Conservation (phyloP, 2,329 filamentous ascomycete genomes). For the Cladobotryum protrusum region DNA sequence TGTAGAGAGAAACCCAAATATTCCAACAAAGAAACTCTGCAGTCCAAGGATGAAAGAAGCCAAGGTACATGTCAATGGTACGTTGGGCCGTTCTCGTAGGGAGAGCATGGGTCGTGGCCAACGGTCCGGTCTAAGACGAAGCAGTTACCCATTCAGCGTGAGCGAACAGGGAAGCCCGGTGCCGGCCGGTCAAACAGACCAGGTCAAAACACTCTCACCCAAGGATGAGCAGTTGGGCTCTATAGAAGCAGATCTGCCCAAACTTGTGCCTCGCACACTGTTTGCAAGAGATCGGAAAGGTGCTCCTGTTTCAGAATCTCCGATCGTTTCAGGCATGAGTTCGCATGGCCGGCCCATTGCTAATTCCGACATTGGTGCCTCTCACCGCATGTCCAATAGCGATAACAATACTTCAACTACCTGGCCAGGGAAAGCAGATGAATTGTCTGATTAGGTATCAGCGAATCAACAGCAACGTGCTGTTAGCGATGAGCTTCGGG, state of each 20-base stretch:
- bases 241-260: background rate
- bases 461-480: background rate
- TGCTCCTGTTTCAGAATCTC: background rate
- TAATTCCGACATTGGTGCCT: background rate
- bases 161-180: slow-evolving; percentile 23
- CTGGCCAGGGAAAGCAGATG: background rate
- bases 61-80: too few species aligned
- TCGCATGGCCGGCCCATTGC: background rate
- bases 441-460: background rate
- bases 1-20: background rate
- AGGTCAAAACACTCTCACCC: background rate
- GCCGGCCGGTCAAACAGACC: slow-evolving; percentile 5
- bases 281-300: background rate
- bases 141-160: slow-evolving; percentile 16
- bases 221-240: background rate
- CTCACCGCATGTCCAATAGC: background rate
- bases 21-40: background rate
- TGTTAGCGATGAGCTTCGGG: background rate
- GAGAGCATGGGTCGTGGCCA: too few species aligned
- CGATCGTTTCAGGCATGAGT: background rate
- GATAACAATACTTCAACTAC: background rate
- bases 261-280: background rate
- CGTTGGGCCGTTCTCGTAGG: too few species aligned
- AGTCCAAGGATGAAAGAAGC: background rate
- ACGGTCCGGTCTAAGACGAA: background rate